Evolutionary conservation across 2,329 filamentous ascomycete species (phyloP).

Genomic region (Chrysosporium keratinophilum): DNA sequence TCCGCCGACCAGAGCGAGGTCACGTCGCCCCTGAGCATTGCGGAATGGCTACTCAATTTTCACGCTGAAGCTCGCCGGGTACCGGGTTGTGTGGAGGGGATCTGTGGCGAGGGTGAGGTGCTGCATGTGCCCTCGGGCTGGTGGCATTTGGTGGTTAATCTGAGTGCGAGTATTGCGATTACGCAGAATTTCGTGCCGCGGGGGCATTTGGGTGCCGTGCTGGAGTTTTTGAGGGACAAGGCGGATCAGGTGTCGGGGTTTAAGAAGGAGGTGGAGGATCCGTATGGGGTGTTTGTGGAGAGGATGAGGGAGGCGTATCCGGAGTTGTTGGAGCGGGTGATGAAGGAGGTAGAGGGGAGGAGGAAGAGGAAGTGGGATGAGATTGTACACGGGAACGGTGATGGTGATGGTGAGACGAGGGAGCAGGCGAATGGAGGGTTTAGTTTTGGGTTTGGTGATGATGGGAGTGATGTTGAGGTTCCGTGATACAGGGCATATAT

Average conservation of each 20-base stretch:
- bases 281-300: slow-evolving; percentile 64
- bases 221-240: slow-evolving; percentile 73
- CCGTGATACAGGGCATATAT: slow-evolving; percentile 24
- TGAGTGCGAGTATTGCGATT: slow-evolving; percentile 72
- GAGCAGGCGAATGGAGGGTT: slow-evolving; percentile 40
- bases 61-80: slow-evolving; percentile 69
- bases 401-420: slow-evolving; percentile 24
- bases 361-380: slow-evolving; percentile 83
- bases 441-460: slow-evolving; percentile 55
- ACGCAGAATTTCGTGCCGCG: slow-evolving; percentile 90
- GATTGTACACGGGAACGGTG: slow-evolving; percentile 50
- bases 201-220: slow-evolving; percentile 60
- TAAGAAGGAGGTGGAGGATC: slow-evolving; percentile 56
- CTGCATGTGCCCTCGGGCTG: slow-evolving; percentile 87
- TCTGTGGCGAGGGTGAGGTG: slow-evolving; percentile 75
- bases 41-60: slow-evolving; percentile 90
- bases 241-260: slow-evolving; percentile 83
- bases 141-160: slow-evolving; percentile 93
- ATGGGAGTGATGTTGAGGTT: slow-evolving; percentile 45
- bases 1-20: slow-evolving; percentile 85
- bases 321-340: slow-evolving; percentile 54
- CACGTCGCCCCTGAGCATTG: slow-evolving; percentile 84
- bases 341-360: slow-evolving; percentile 52
- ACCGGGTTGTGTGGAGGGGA: slow-evolving; percentile 70
- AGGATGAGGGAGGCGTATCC: slow-evolving; percentile 55